Evolutionary conservation across 495 filamentous ascomycete genomes (phyloP).

Genomic region (Aspergillus saccharolyticus): DNA sequence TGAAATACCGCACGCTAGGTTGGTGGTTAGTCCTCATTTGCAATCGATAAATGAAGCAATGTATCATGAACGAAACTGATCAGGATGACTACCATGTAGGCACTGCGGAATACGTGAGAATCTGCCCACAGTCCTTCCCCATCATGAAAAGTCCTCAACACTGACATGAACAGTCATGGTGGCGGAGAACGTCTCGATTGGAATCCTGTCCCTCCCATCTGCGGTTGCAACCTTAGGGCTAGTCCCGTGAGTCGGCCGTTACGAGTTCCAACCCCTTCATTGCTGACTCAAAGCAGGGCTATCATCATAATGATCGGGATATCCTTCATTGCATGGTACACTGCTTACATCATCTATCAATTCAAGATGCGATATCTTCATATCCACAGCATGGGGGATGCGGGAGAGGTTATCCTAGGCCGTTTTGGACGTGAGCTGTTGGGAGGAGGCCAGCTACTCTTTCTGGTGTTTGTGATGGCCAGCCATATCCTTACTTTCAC

Average conservation of each 20-base stretch:
- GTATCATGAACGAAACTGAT: neutral
- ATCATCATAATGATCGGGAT: constrained; percentile 60
- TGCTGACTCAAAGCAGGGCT: constrained; percentile 16
- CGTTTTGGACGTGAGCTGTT: constrained; percentile 58
- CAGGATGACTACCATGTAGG: neutral
- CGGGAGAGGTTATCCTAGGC: constrained; percentile 61
- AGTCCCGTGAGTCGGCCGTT: constrained; percentile 32
- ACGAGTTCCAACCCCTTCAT: neutral
- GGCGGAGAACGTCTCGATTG: constrained; percentile 67
- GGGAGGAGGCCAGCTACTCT: constrained; percentile 52
- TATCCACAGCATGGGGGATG: constrained; percentile 68
- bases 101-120: constrained; percentile 3
- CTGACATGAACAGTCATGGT: constrained; percentile 47
- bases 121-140: neutral
- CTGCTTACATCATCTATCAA: constrained; percentile 69
- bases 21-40: constrained; percentile 47
- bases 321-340: constrained; percentile 68
- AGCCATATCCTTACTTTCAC: constrained; percentile 70
- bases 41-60: constrained; percentile 22
- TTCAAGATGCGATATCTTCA: constrained; percentile 50
- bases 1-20: constrained; percentile 39
- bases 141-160: neutral
- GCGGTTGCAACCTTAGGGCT: constrained; percentile 62
- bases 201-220: constrained; percentile 58
- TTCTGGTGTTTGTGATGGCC: constrained; percentile 66